phyloP scores from a whole-genome alignment of 495 filamentous ascomycete species.

The Saxophila tyrrhenica region DNA sequence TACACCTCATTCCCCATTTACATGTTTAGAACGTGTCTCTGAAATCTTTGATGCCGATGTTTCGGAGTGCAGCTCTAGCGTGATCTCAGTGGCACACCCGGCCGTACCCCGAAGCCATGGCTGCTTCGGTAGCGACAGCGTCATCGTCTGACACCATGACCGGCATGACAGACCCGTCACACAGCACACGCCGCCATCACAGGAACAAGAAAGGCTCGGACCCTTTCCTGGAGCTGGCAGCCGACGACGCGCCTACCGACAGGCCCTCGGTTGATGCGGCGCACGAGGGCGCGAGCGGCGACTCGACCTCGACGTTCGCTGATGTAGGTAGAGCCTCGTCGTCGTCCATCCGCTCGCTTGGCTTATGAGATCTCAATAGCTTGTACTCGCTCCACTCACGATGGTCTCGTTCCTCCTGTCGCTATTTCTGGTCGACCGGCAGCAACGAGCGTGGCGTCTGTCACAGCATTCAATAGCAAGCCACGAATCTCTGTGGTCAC shows the following conservation, averaged over 20 bases:
- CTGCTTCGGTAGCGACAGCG: not conserved
- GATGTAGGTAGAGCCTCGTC: constrained; percentile 8
- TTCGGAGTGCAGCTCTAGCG: no score
- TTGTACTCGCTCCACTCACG: constrained; percentile 26
- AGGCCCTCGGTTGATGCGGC: not conserved
- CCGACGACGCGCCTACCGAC: constrained; percentile 1
- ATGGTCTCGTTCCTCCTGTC: constrained; percentile 31
- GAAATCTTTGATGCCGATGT: no score
- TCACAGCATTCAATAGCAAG: constrained; percentile 15
- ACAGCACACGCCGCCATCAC: constrained; percentile 2
- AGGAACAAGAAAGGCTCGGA: constrained; percentile 11
- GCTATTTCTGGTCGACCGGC: constrained; percentile 26
- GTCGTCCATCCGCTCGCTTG: not conserved
- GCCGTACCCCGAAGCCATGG: not conserved
- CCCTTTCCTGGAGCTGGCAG: constrained; percentile 16
- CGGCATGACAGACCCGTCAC: not conserved
- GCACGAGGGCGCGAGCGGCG: not conserved
- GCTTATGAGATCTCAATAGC: constrained; percentile 9
- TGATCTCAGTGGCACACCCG: no score
- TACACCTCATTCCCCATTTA: no score
- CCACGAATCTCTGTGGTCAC: not conserved
- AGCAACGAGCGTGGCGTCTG: constrained; percentile 24
- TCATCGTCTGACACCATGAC: not conserved
- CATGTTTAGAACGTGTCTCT: no score
- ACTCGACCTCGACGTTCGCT: constrained; percentile 5